Evolutionary conservation across 2,329 filamentous ascomycete genomes (phyloP), one percentile per base, ranked within the genome.

Genomic region (Simplicillium sp.): DNA sequence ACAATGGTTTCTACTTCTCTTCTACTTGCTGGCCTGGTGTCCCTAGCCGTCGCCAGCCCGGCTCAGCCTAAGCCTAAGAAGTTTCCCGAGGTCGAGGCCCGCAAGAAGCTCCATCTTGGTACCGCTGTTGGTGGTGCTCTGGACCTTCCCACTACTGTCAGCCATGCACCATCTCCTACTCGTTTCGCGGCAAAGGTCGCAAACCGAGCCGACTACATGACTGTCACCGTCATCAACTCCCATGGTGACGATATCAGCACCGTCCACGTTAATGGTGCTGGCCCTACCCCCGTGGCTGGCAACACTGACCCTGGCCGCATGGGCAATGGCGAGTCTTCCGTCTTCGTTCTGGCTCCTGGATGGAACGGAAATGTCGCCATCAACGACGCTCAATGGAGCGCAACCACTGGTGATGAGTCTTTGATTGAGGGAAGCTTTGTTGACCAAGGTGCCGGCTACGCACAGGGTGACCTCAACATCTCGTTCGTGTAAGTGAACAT

Each of bases 361-460:
- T 45, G 43, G 43, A 43, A 39, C n/a, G 43, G 43, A 9, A 38
- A 31, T 14, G 43, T 45, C 16, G 43, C 40, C 15, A 31, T 45
- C 3, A 43, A 40, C 18, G 37, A 40, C n/a, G 40, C 20, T 9
- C 29, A 38, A 15, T 29, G 16, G 43, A 32, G 32, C 8, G 41
- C 33, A 2, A 41, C 57, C n/a, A 57, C 59, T 31, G 46, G 44
- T 3, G 38, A 46, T 29, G 41, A 44, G 44, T 40, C 32, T n/a
- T 33, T 43, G 31, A 45, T 45, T 11, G 31, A 33, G 31, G 31
- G 31, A 13, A n/a, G 13, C 13, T 33, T 33, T 13, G 31, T 33
- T 15, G 15, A 33, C 12, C 31, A 33, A 15, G 31, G 31, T 15
- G 31, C 31, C 12, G 31, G 31, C 12, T 15, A 33, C 15, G 31